Evolutionary conservation across 2,329 filamentous ascomycete species (phyloP), one percentile per base, ranked within the genome.

Genomic region (Mariannaea sp.): DNA sequence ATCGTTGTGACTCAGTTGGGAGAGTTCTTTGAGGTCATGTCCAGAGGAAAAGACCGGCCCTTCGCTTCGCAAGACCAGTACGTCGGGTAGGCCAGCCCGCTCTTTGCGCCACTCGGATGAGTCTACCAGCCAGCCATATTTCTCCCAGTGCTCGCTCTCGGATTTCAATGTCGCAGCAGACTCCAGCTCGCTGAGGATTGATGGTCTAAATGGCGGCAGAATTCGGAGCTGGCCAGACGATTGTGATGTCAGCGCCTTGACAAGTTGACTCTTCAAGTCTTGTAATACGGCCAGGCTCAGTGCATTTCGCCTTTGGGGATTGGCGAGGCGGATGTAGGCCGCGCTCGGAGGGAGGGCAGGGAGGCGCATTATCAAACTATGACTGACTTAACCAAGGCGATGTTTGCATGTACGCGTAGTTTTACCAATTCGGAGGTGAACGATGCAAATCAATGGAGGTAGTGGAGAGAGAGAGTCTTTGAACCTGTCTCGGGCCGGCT

Each of bases 31-130:
- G 3, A 66, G 36, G 17, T 66, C 64, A 30, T 66, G 64, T 0
- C 64, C 64, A 0, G 64, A 65, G 1, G 60, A 65, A 12, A 66
- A 66, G 0, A 66, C 64, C 0, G 60, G 60, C 0, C 62, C 62
- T 3, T 66, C 64, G 14, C 64, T 65, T 0, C 64, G 55, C 5
- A 66, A 35, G 2, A 66, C 64, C 0, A 66, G 14, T 0, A 66
- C 51, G 35, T 65, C 45, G 1, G 64, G 64, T 3, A 65, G 9
- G 0, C 58, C 60, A 2, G 19, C 52, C 1, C 64, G 57, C n/a
- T 64, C 60, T 17, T 27, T 55, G 20, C 26, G 59, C 64, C 64
- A 66, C 29, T 64, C 58, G 1, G 43, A 32, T 1, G 64, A 54
- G 12, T 56, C 43, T 17, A 66, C 44, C 1, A 66, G 53, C 64